phyloP scores from a whole-genome alignment of 2,329 filamentous ascomycete species.

The Trematosphaeria pertusa region DNA sequence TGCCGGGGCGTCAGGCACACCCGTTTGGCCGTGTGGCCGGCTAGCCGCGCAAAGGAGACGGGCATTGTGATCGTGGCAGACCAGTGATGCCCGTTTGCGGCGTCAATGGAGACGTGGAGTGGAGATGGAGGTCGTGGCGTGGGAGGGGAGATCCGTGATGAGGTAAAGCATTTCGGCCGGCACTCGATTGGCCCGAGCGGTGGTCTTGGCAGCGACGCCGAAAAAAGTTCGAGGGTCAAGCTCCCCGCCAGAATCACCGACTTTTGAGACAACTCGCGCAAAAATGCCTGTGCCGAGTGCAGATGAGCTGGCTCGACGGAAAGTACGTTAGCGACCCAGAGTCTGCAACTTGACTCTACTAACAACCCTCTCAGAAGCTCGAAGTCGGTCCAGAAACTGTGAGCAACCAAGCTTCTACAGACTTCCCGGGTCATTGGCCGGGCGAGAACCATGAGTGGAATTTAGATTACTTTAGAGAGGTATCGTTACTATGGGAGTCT shows the following conservation, averaged over 20 bases:
- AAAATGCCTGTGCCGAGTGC: slow-evolving; percentile 52
- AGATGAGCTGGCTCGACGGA: slow-evolving; percentile 68
- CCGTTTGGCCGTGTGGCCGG: slow-evolving; percentile 73
- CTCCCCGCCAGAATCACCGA: slow-evolving; percentile 26
- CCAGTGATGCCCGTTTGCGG: slow-evolving; percentile 35
- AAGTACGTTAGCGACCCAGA: slow-evolving; percentile 54
- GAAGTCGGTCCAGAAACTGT: slow-evolving; percentile 90
- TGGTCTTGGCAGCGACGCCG: slow-evolving; percentile 31
- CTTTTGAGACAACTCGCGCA: slow-evolving; percentile 18
- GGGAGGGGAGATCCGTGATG: slow-evolving; percentile 34
- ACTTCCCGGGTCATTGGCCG: slow-evolving; percentile 90
- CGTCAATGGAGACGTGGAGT: slow-evolving; percentile 46
- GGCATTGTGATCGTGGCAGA: slow-evolving; percentile 64
- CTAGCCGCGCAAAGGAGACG: slow-evolving; percentile 73
- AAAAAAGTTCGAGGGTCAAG: slow-evolving; percentile 34
- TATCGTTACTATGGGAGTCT: slow-evolving; percentile 33
- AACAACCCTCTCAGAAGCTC: slow-evolving; percentile 67
- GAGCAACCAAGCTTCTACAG: slow-evolving; percentile 84
- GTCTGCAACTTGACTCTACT: slow-evolving; percentile 6
- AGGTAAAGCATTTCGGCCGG: slow-evolving; percentile 27
- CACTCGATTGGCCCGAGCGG: slow-evolving; percentile 36
- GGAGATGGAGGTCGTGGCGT: slow-evolving; percentile 41
- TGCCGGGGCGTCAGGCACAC: slow-evolving; percentile 65
- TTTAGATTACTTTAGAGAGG: slow-evolving; percentile 71
- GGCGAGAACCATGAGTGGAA: slow-evolving; percentile 87